phyloP scores from a whole-genome alignment of 768 basidiomycete species.

The Pholiota conissans region DNA sequence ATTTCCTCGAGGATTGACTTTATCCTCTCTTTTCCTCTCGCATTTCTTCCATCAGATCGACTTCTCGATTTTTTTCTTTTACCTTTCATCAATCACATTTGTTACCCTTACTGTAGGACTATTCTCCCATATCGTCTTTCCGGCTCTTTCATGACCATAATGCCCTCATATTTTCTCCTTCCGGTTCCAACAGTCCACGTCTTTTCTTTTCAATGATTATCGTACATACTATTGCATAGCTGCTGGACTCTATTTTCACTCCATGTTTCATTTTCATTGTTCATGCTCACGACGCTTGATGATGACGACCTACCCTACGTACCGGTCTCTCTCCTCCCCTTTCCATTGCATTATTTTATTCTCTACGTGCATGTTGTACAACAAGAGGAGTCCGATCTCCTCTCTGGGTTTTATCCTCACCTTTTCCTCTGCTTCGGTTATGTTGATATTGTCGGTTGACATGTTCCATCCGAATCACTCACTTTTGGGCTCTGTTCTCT shows the following conservation, averaged over 20 bases:
- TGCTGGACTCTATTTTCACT: neutral
- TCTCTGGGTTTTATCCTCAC: neutral
- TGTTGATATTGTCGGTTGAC: neutral
- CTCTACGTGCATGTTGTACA: constrained; percentile 9
- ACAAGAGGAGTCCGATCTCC: neutral
- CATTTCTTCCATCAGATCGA: neutral
- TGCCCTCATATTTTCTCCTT: neutral
- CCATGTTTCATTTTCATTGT: neutral
- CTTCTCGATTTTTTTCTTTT: neutral
- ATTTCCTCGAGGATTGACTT: constrained; percentile 17
- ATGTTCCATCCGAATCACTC: neutral
- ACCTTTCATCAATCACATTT: too few relatives aligned
- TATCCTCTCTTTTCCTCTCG: neutral
- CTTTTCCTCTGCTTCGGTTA: neutral
- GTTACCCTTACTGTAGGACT: too few relatives aligned
- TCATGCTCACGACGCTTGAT: constrained; percentile 2
- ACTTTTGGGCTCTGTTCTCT: neutral
- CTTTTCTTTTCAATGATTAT: neutral
- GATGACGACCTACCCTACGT: neutral
- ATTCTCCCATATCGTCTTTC: neutral
- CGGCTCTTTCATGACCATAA: neutral
- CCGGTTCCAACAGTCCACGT: neutral
- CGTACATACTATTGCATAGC: constrained; percentile 9
- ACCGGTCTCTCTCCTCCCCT: neutral
- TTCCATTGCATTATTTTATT: constrained; percentile 7